Base-by-base conservation (phyloP, 257 asterid species). In the Solanum pinnatisectum region DNA sequence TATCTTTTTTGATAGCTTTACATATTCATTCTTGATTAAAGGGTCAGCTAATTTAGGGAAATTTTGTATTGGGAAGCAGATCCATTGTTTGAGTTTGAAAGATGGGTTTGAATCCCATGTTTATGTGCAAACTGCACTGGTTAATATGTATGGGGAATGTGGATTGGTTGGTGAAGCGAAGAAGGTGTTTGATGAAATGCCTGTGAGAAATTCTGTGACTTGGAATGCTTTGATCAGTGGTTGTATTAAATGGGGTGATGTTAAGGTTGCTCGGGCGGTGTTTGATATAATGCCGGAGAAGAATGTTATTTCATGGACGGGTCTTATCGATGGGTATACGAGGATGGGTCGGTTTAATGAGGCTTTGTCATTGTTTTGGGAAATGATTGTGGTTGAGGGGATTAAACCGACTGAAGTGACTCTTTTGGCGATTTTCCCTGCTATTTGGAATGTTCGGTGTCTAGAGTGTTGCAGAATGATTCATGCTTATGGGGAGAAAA, bases 271-370 rank as follows among this genome's bases (percentile, higher is more conserved):
- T 22, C 90, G 90, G 90, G 84, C 49, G 14, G 79, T 91, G 49
- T 95, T 95, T 68, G 91, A 95, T 89, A 86, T 12, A 85, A 93
- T 95, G 96, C 95, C 94, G 30, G 93, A 84, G 87, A 95, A 89
- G 93, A 94, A 94, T 87, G 93, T 94, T 76, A 88, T 95, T 86
- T 92, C 98, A 1, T 95, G 98, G 98, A 95, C 98, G 1, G 94
- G 97, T 15, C 36, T 95, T 18, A 92, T 94, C 44, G 97, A 94
- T 86, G 98, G 98, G 85, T 94, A 92, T 77, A 94, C 96, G 10
- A 90, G 98, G 74, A 84, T 32, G 82, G 88, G 91, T 36, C 88
- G 49, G 77, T 93, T 86, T 52, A 36, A 84, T 23, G 93, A 94
- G 87, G 97, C 96, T 3, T 86, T 95, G 83, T 79, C 87, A 1